Percentiles rank a stretch among this genome's conserved stretches.
Conservation (phyloP, 2,329 filamentous ascomycete species). For the Boeremia lycopersici region DNA sequence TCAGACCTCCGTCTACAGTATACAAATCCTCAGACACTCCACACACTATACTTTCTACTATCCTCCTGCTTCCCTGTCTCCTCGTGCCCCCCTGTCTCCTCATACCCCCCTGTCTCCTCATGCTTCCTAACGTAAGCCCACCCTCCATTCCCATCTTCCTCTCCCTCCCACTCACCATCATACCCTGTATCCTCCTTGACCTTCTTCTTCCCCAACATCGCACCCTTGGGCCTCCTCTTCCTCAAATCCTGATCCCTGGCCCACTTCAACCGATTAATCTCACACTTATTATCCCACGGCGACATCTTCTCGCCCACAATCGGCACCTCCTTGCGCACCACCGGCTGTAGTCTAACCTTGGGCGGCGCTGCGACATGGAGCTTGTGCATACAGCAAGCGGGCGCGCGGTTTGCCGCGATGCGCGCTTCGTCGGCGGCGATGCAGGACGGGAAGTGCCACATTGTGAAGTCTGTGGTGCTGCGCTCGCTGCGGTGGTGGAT, state of each 20-base stretch:
- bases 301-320: neutral
- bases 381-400: neutral
- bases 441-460: neutral
- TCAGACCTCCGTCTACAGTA: no score
- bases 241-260: neutral
- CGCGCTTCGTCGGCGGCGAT: neutral
- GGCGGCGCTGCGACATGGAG: neutral
- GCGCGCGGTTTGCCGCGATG: neutral
- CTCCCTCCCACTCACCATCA: neutral
- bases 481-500: neutral
- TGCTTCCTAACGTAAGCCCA: no score
- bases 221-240: neutral
- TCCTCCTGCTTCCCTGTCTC: no score
- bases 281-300: neutral
- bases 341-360: neutral
- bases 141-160: no score
- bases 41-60: no score
- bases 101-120: no score
- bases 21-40: no score
- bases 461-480: neutral
- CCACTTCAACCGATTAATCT: neutral
- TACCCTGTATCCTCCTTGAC: neutral
- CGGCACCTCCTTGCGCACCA: neutral
- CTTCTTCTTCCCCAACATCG: neutral
- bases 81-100: no score